Conservation (phyloP, 345 rosid genomes). For the Lepidium didymum region DNA sequence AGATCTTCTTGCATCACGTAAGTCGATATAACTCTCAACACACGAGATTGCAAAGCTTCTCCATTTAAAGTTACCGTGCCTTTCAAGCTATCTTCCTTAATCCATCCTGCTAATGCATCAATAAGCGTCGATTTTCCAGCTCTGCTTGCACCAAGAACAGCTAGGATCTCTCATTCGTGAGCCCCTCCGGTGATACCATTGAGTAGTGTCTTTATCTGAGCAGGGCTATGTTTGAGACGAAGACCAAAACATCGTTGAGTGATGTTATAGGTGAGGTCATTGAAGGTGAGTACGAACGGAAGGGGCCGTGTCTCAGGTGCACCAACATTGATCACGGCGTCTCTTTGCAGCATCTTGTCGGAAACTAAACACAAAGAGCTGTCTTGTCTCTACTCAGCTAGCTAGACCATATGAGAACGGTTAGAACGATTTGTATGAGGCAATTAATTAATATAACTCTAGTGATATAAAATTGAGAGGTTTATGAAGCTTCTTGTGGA, state of each 20-base stretch:
- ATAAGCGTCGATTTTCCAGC: conserved; percentile 90
- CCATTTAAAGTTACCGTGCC: conserved; percentile 72
- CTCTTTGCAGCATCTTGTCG: conserved; percentile 5
- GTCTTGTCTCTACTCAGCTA: conserved; percentile 1
- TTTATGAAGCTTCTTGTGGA: not conserved
- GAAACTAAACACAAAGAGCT: not conserved
- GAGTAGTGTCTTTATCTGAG: conserved; percentile 19
- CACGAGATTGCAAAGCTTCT: conserved; percentile 30
- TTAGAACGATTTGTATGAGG: not conserved
- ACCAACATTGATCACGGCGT: not conserved
- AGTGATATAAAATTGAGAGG: not conserved
- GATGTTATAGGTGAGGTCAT: conserved; percentile 13
- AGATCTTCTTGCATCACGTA: conserved; percentile 95
- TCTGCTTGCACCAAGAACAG: conserved; percentile 82
- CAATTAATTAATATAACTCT: not conserved
- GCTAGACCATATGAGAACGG: not conserved
- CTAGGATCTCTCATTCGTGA: conserved; percentile 62
- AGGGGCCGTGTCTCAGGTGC: not conserved
- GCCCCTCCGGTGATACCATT: conserved; percentile 73
- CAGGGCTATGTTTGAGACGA: conserved; percentile 10
- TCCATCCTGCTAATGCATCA: conserved; percentile 81
- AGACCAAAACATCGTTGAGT: conserved; percentile 23
- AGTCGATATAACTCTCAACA: conserved; percentile 68
- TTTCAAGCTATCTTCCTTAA: conserved; percentile 61
- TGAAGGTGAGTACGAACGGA: conserved; percentile 21